Conservation (phyloP, 345 rosid species). For the Eucalyptus urophylla region DNA sequence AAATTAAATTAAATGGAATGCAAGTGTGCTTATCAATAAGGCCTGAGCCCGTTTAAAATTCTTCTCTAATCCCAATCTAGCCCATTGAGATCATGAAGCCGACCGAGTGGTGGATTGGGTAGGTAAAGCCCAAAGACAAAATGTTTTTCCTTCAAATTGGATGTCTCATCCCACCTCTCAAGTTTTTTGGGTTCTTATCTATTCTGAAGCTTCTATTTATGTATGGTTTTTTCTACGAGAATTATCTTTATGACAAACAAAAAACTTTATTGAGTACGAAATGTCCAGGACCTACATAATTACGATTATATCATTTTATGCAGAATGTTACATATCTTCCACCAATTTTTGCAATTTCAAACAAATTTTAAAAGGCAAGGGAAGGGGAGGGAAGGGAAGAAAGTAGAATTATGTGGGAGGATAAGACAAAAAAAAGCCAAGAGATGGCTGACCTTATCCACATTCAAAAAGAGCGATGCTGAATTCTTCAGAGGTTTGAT, state of each 20-base stretch:
- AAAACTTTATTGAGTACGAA: neutral
- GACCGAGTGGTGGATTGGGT: neutral
- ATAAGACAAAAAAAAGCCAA: neutral
- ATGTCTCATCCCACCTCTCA: fast-evolving
- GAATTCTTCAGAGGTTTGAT: neutral
- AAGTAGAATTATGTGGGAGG: neutral
- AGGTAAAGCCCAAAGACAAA: neutral
- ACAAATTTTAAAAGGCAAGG: neutral
- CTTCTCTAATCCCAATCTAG: neutral
- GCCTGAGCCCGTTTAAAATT: neutral
- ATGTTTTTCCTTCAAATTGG: neutral
- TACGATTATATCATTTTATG: neutral
- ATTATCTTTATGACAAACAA: neutral
- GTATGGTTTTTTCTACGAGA: neutral
- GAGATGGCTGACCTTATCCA: neutral
- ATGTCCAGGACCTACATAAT: neutral
- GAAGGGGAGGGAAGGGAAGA: neutral
- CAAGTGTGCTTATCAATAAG: neutral
- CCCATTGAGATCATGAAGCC: neutral
- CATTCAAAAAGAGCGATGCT: neutral
- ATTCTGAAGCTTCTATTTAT: neutral
- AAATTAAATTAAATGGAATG: neutral
- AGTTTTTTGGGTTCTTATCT: neutral
- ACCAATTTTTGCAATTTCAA: neutral
- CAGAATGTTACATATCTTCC: neutral